Evolutionary conservation across 352 stramenopile species (phyloP).

Genomic region (Globisporangium radiosum): DNA sequence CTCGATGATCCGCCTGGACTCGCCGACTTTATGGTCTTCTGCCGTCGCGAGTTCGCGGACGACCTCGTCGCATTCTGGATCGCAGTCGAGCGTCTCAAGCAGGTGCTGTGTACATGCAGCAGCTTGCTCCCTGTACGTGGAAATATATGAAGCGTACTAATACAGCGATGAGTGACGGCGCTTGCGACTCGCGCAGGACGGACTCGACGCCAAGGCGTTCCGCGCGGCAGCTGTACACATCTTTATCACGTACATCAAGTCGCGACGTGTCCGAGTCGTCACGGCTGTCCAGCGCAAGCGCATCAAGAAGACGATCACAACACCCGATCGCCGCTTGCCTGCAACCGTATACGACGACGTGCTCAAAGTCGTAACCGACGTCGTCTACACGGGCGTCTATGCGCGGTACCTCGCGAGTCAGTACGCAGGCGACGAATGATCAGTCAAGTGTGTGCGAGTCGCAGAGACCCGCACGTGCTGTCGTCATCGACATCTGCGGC

Average conservation of each 20-base stretch:
- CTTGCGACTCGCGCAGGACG: constrained; percentile 8
- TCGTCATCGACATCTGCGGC: neutral
- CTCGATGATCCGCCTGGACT: constrained; percentile 26
- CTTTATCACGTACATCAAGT: constrained; percentile 61
- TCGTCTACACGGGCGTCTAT: constrained; percentile 54
- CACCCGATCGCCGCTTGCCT: constrained; percentile 39
- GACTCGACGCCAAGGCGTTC: constrained; percentile 27
- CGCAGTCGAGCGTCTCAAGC: constrained; percentile 48
- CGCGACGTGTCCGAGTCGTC: constrained; percentile 47
- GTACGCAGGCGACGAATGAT: too few relatives aligned
- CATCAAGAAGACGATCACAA: constrained; percentile 64
- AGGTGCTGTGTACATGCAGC: constrained; percentile 12
- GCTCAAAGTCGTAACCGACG: constrained; percentile 45
- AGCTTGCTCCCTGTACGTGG: too few relatives aligned
- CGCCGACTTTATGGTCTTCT: constrained; percentile 34
- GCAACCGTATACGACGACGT: constrained; percentile 45
- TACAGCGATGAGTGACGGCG: too few relatives aligned
- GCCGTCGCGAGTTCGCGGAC: constrained; percentile 42
- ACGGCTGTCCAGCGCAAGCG: constrained; percentile 59
- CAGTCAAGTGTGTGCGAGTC: neutral
- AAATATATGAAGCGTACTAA: too few relatives aligned
- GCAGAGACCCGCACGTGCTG: too few relatives aligned
- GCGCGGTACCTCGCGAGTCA: constrained; percentile 22
- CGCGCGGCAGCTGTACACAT: constrained; percentile 34
- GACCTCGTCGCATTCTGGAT: constrained; percentile 57